A percentile compares a stretch with the other conserved stretches of the same genome.
phyloP scores from a whole-genome alignment of 129 eudicot species.

The Ambrosia artemisiifolia region DNA sequence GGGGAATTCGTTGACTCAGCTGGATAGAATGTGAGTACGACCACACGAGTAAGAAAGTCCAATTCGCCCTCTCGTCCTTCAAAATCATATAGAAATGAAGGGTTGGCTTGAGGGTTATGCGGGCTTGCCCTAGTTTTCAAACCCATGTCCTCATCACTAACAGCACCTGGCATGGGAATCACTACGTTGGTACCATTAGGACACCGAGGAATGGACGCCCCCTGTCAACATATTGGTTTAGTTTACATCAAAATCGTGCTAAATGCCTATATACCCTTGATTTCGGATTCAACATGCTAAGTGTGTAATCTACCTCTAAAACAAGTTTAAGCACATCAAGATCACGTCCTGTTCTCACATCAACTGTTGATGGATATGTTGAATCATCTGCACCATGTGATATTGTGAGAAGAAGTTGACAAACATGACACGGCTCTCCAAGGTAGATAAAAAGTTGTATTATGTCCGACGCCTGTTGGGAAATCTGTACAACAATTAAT shows the following conservation, averaged over 20 bases:
- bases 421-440: conserved; percentile 91
- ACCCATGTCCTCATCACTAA: conserved; percentile 72
- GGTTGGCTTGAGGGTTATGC: conserved; percentile 39
- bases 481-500: conserved; percentile 48
- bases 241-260: background rate
- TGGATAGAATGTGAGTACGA: conserved; percentile 84
- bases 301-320: conserved; percentile 62
- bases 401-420: conserved; percentile 86
- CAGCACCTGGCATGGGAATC: conserved; percentile 66
- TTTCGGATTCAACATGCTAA: conserved; percentile 23
- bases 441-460: conserved; percentile 85
- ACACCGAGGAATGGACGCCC: conserved; percentile 84
- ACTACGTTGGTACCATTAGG: conserved; percentile 75
- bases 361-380: conserved; percentile 86
- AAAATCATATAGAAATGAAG: conserved; percentile 68
- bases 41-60: conserved; percentile 93
- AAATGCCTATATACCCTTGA: conserved; percentile 13
- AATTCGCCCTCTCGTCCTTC: conserved; percentile 77
- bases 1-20: conserved; percentile 67
- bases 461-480: conserved; percentile 79
- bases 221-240: conserved; percentile 44
- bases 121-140: conserved; percentile 58
- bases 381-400: conserved; percentile 95
- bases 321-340: conserved; percentile 85
- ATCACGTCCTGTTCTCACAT: conserved; percentile 82